Conservation (phyloP, 306 rosid species). For the Quercus cerris region DNA sequence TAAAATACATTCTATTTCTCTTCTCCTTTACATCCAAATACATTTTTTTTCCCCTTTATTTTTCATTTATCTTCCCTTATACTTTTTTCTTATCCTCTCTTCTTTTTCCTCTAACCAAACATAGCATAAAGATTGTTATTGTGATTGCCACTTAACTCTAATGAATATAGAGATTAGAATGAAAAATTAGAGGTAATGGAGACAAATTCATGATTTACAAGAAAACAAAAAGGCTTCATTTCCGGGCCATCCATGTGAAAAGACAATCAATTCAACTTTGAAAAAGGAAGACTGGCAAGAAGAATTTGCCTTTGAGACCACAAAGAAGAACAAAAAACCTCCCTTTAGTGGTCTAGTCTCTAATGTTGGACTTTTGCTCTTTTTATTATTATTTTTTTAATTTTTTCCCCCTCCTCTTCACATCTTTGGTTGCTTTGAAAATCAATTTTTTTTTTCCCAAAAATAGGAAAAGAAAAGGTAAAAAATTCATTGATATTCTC, state of each 20-base stretch:
- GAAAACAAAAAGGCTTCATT: slow-evolving; percentile 1
- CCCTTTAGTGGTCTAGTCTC: too few relatives aligned
- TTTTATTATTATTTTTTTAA: too few relatives aligned
- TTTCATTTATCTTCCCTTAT: too few relatives aligned
- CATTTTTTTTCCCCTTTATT: too few relatives aligned
- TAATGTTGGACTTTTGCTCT: too few relatives aligned
- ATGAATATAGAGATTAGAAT: background rate
- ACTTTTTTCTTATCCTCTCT: too few relatives aligned
- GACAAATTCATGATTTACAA: background rate
- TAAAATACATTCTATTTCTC: too few relatives aligned
- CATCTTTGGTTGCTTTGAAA: background rate
- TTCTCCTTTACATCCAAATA: too few relatives aligned
- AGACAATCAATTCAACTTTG: background rate
- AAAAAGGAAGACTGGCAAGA: background rate
- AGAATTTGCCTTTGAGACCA: background rate
- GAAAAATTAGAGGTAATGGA: background rate
- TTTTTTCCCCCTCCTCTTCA: background rate
- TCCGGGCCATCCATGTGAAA: background rate
- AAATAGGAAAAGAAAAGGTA: background rate
- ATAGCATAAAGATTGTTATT: too few relatives aligned
- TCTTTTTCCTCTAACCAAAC: too few relatives aligned
- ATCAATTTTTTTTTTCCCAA: background rate
- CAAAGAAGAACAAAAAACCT: background rate
- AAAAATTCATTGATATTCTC: background rate
- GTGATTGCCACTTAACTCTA: background rate